These are phyloP conservation scores for Pleodorina starrii DNA, from an alignment of 139 green algal species.

Conservation along the genomic window DNA sequence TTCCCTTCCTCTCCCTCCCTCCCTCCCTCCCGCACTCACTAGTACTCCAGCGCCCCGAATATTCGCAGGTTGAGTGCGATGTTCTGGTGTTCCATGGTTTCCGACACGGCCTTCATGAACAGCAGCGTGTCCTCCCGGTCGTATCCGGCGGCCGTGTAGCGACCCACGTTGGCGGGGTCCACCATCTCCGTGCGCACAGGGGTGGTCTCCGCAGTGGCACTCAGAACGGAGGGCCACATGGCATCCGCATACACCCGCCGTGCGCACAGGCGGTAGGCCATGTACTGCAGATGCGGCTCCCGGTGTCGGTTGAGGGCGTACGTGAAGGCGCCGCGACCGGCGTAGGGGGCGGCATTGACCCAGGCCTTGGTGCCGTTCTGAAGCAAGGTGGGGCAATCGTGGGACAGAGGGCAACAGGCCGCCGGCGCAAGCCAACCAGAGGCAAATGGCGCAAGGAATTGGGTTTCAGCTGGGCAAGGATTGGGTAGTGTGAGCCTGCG, in stretches of 20 bases:
- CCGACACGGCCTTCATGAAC: background rate
- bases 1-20: background rate
- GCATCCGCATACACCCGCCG: slow-evolving; percentile 2
- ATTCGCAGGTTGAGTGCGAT: slow-evolving; percentile 42
- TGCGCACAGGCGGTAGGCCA: slow-evolving; percentile 35
- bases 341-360: slow-evolving; percentile 30
- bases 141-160: slow-evolving; percentile 8
- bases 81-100: slow-evolving; percentile 15
- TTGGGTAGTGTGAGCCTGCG: too few relatives aligned
- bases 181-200: slow-evolving; percentile 37
- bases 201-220: slow-evolving; percentile 10
- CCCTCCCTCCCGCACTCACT: background rate
- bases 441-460: too few relatives aligned
- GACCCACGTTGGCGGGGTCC: slow-evolving; percentile 1
- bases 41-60: slow-evolving; percentile 12
- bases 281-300: background rate
- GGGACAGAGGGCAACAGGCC: too few relatives aligned
- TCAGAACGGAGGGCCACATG: slow-evolving; percentile 43
- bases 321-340: slow-evolving; percentile 38
- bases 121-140: slow-evolving; percentile 8
- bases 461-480: too few relatives aligned
- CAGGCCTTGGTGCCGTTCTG: slow-evolving; percentile 31
- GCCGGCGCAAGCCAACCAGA: too few relatives aligned
- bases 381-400: background rate
- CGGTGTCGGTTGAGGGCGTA: slow-evolving; percentile 28